Base-by-base conservation (phyloP, 106 monocot species). In the Vanilla planifolia region DNA sequence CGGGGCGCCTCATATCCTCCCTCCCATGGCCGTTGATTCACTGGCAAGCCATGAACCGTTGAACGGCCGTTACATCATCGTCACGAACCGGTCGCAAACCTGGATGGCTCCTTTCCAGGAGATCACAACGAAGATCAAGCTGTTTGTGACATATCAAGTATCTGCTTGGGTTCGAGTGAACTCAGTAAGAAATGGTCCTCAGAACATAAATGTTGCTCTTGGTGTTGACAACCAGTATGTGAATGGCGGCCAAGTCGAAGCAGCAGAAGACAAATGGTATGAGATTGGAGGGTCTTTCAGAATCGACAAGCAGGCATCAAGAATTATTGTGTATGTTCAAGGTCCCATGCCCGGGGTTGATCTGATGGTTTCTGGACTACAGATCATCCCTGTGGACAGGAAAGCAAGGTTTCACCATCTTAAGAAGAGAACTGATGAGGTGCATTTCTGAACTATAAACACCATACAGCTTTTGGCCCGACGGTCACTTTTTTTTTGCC, bases 41-140 rank as follows among this genome's bases (percentile, higher is more conserved):
- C 52, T 77, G 43, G 60, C 42, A 6, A 59, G 61, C 26, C 63
- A 48, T 33, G 25, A 80, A 67, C 73, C 70, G n/a, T 48, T 80
- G 21, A 83, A 71, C 33, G 75, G 79, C 4, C 74, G 59, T 27
- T 89, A 73, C 63, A 67, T 94, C 65, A 60, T 73, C 10, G 68
- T 62, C 21, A 65, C 70, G 0, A 73, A 80, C 59, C 80, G 94
- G 29, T 65, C 77, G 7, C 85, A 85, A 30, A 89, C 63, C 3
- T 94, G 89, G 94, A 94, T 94, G 94, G 94, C 85, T 5, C 94
- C 89, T 40, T 80, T 89, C 66, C 94, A 94, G 66, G 65, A 46
- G 5, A 77, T 94, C 47, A 89, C 89, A 14, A 71, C 78, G 44
- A 82, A 73, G 60, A 39, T 94, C 29, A 80, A 70, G 52, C 50